Evolutionary conservation across 306 rosid genomes (phyloP).

Genomic region (Quercus gilva): DNA sequence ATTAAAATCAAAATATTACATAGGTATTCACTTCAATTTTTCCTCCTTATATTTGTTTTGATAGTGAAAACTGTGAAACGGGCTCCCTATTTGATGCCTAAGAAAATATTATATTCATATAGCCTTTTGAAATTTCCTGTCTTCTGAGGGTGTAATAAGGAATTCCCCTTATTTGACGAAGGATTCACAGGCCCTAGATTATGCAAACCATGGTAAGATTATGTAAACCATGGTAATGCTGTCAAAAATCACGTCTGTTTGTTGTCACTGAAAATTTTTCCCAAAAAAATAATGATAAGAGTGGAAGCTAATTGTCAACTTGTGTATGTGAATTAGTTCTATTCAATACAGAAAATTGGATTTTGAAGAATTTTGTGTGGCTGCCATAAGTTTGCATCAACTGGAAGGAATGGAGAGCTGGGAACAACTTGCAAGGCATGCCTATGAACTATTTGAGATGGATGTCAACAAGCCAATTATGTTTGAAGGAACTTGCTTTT

Average conservation of each 20-base stretch:
- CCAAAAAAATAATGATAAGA: background rate
- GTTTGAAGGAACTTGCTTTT: conserved; percentile 28
- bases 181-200: conserved; percentile 65
- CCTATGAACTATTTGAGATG: conserved; percentile 75
- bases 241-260: background rate
- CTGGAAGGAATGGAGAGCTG: conserved; percentile 67
- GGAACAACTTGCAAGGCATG: conserved; percentile 73
- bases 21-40: too few species aligned
- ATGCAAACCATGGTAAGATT: too few species aligned
- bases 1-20: too few species aligned
- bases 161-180: conserved; percentile 61
- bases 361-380: conserved; percentile 84
- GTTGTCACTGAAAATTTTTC: background rate
- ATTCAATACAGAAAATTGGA: conserved; percentile 61
- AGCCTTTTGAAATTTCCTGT: too few species aligned
- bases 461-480: conserved; percentile 77
- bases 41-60: too few species aligned
- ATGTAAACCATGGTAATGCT: conserved; percentile 49
- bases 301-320: background rate
- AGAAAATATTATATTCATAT: too few species aligned
- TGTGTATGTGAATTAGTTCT: background rate
- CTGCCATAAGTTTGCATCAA: conserved; percentile 76
- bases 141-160: background rate
- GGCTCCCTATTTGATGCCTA: too few species aligned
- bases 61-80: too few species aligned